Conservation (phyloP, 257 asterid species). For the Capsicum pubescens region DNA sequence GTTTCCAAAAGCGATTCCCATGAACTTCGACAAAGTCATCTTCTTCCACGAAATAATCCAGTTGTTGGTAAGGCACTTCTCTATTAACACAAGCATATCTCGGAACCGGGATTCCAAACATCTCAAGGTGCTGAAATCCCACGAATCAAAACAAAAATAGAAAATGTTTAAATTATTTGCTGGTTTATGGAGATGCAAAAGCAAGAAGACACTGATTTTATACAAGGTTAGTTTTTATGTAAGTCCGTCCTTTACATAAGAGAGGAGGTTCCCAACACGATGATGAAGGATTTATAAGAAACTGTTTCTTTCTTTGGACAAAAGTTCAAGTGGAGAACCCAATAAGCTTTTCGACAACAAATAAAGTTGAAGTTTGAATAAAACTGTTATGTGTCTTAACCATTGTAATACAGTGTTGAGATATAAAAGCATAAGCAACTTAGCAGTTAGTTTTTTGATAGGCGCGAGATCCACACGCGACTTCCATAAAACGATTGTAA, state of each 20-base stretch:
- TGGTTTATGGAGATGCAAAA: conserved; percentile 3
- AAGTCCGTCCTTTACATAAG: not conserved
- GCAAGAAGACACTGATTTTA: not conserved
- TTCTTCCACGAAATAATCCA: conserved; percentile 91
- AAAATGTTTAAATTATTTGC: not conserved
- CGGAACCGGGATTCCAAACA: conserved; percentile 88
- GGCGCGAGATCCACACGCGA: too few relatives aligned
- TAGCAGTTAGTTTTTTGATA: too few relatives aligned
- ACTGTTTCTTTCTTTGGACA: not conserved
- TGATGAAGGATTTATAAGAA: not conserved
- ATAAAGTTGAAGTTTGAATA: not conserved
- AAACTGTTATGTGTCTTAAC: not conserved
- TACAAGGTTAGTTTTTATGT: not conserved
- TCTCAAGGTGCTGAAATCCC: conserved; percentile 73
- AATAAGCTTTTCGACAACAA: not conserved
- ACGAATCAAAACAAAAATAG: conserved; percentile 6
- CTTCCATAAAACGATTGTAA: too few relatives aligned
- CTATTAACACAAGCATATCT: conserved; percentile 87
- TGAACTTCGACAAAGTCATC: conserved; percentile 95
- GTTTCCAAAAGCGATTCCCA: conserved; percentile 87
- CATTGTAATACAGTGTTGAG: too few relatives aligned
- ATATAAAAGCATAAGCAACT: too few relatives aligned
- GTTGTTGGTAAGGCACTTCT: conserved; percentile 79
- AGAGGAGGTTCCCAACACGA: not conserved
- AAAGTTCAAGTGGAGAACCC: not conserved